Evolutionary conservation across 805 yeast species (phyloP), one percentile per base, ranked within the genome.

Genomic region (Monosporozyma yasuniensis): DNA sequence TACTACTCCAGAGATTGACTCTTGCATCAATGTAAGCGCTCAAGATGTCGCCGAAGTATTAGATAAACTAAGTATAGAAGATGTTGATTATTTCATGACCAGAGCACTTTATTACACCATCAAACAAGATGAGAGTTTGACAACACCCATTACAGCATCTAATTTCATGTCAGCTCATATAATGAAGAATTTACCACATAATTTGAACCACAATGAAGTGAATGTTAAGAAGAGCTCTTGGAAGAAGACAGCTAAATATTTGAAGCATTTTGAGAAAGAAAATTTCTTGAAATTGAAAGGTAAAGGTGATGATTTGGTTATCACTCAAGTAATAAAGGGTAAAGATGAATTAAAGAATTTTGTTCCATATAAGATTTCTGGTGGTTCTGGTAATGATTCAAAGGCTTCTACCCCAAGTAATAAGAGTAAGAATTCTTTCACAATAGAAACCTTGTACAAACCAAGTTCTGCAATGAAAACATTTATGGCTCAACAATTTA

Each of bases 191-290:
- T 66, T 91, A n/a, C 95, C 96, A 0, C 73, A 77, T 0, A 75
- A 84, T 49, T 12, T 44, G 14, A 83, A 80, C 57, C 60, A 70
- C 3, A 64, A 68, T 25, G 66, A 68, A 47, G 76, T 82, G 38
- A 81, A 77, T 56, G 76, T 85, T 51, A 90, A 89, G 65, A 84
- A 80, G 60, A 81, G 96, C 0, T 78, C 89, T 2, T 91, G 95
- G 95, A 89, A 86, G 65, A 91, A 91, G 61, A 80, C 91, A 3
- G 77, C 89, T 12, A 90, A 89, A 64, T 88, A 83, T 60, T 68
- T 91, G 49, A 91, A 88, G 61, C 81, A 85, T 6, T 87, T 90
- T 82, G 96, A 87, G 56, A 91, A 88, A 63, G 73, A 75, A 42
- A 79, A 80, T 1, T 77, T 82, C 49, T 53, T 93, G 21, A 80